Base-by-base conservation (phyloP, 495 filamentous ascomycete genomes). In the Bacidia rubella region DNA sequence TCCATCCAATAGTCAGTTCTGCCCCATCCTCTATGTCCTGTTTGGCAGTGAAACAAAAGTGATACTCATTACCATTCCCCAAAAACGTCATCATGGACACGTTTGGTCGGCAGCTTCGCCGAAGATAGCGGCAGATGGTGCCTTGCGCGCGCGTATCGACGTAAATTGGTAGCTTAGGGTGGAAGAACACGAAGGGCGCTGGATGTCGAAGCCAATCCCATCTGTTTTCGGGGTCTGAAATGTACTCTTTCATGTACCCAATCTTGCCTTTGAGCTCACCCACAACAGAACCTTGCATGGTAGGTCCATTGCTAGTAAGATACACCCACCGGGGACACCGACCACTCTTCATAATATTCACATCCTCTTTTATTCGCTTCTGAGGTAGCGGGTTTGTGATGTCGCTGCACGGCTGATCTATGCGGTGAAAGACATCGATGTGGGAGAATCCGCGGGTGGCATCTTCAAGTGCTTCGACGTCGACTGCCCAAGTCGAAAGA, bases 71-170 rank as follows among this genome's bases (percentile, higher is more conserved):
- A 12, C 75, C 74, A 41, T 83, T 80, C 2, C 82, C 83, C 39
- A 96, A 76, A 56, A 84, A 82, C 0, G 87, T 90, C 53, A 86
- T 87, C 65, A 98, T 73, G 5, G 68, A 69, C 21, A 89, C 73
- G 60, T 96, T 98, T 1, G 92, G 85, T 47, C 74, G 78, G 65
- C 92, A 98, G 60, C 92, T 96, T 46, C 90, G 77, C 32, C 92
- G 78, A 19, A 88, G 77, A 62, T 88, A 96, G 25, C 92, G 83
- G 45, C 89, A 79, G 15, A 78, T 70, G 15, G 85, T 93, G 12
- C 90, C 92, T 69, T 90, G 86, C 54, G 74, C 74, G 25, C 92
- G 78, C 3, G 86, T 86, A 65, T 98, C 92, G 55, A 98, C 89
- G 68, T 88, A 95, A 12, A 98, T 75, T 0, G 90, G 86, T 17